Percentiles rank a stretch among this genome's conserved stretches.
These are phyloP conservation scores for Babesia bigemina DNA, from an alignment of 169 alveolate species.

Conservation along the genomic window DNA sequence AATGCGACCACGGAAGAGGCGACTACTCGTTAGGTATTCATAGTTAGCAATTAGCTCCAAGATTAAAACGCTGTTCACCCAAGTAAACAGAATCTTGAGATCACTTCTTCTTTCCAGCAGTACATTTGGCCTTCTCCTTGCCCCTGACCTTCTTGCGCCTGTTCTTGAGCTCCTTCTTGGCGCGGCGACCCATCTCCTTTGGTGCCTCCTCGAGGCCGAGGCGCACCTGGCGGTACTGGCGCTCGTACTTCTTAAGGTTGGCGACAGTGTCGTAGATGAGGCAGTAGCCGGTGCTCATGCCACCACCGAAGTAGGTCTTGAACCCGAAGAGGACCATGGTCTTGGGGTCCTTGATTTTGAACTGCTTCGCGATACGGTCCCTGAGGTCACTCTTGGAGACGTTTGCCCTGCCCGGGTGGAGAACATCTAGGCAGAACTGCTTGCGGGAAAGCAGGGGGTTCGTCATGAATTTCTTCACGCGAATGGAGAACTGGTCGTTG, in stretches of 20 bases:
- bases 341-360: slow-evolving; percentile 83
- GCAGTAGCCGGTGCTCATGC: slow-evolving; percentile 93
- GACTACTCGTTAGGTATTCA: no score
- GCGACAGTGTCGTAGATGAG: slow-evolving; percentile 89
- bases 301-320: slow-evolving; percentile 95
- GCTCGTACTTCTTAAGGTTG: slow-evolving; percentile 87
- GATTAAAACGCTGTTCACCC: no score
- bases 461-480: slow-evolving; percentile 85
- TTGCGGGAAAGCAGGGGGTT: slow-evolving; percentile 90
- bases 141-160: slow-evolving; percentile 86
- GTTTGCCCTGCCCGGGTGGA: slow-evolving; percentile 91
- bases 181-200: slow-evolving; percentile 84
- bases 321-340: slow-evolving; percentile 89
- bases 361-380: slow-evolving; percentile 88
- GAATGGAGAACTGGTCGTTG: slow-evolving; percentile 79
- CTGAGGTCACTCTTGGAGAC: slow-evolving; percentile 89
- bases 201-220: slow-evolving; percentile 82
- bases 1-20: no score
- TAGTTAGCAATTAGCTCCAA: no score
- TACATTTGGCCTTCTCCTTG: slow-evolving; percentile 73
- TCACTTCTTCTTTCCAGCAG: slow-evolving; percentile 71
- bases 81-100: not conserved
- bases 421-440: slow-evolving; percentile 89
- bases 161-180: slow-evolving; percentile 86
- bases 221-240: slow-evolving; percentile 84